A percentile compares a stretch with the other conserved stretches of the same genome.
These are phyloP conservation scores for Lycium ferocissimum DNA, from an alignment of 257 asterid genomes.

Conservation along the genomic window DNA sequence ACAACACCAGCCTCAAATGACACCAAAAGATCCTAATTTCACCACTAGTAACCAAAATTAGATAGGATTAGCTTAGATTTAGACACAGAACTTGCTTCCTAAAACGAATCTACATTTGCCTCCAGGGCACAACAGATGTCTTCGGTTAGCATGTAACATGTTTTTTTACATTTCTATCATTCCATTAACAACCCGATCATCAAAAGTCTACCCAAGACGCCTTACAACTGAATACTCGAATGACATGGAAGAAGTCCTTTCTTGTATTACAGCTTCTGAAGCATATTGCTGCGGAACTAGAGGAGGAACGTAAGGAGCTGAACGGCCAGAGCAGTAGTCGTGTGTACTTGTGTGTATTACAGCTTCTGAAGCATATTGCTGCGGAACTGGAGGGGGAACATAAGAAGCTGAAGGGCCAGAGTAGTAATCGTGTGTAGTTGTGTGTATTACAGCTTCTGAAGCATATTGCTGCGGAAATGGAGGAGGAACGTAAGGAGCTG, in stretches of 20 bases:
- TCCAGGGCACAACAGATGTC: not conserved
- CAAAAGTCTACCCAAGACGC: not conserved
- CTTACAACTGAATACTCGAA: not conserved
- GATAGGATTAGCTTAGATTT: not conserved
- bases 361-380: constrained; percentile 30
- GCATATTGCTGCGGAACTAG: constrained; percentile 39
- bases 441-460: not conserved
- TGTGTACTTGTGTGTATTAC: constrained; percentile 25
- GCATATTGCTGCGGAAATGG: too few species aligned
- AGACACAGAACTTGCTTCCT: not conserved
- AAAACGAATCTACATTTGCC: not conserved
- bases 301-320: constrained; percentile 34
- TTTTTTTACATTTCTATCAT: not conserved
- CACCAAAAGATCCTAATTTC: not conserved
- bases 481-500: constrained; percentile 38
- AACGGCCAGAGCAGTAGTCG: constrained; percentile 34
- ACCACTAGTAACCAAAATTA: not conserved
- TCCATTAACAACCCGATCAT: not conserved
- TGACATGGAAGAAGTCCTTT: constrained; percentile 20
- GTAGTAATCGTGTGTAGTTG: constrained; percentile 40
- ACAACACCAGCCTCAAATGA: not conserved
- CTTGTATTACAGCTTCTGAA: constrained; percentile 22
- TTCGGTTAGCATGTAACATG: not conserved
- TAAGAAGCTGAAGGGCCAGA: constrained; percentile 33
- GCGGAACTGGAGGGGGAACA: constrained; percentile 38